A percentile compares a stretch with the other conserved stretches of the same genome.
Evolutionary conservation across 352 stramenopile species (phyloP).

Genomic region (Phytophthora citrophthora): DNA sequence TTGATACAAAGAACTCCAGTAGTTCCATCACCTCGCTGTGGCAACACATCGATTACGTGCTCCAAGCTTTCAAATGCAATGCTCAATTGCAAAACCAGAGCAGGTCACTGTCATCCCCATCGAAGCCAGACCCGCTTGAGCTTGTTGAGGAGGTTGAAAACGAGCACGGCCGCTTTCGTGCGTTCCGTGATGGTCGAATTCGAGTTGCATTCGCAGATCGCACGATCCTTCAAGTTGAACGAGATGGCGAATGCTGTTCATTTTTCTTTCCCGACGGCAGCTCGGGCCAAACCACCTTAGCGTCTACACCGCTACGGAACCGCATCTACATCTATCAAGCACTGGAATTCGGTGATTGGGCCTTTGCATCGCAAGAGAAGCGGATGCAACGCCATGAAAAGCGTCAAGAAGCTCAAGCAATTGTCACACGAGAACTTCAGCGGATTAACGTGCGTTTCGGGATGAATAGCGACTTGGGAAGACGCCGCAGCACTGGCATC

Average conservation of each 20-base stretch:
- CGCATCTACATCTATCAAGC: slow-evolving; percentile 60
- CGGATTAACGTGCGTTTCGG: slow-evolving; percentile 49
- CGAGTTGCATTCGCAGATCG: slow-evolving; percentile 74
- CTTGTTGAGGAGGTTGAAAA: slow-evolving; percentile 53
- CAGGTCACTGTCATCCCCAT: neutral
- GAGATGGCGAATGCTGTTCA: slow-evolving; percentile 38
- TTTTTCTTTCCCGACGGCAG: slow-evolving; percentile 66
- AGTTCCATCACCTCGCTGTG: slow-evolving; percentile 29
- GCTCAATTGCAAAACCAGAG: neutral
- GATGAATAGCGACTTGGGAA: slow-evolving; percentile 33
- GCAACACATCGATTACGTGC: slow-evolving; percentile 42
- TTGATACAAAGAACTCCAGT: slow-evolving; percentile 17
- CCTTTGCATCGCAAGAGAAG: slow-evolving; percentile 58
- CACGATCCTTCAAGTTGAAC: slow-evolving; percentile 72
- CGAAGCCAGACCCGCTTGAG: slow-evolving; percentile 18
- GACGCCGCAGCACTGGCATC: neutral
- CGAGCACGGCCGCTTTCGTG: slow-evolving; percentile 66
- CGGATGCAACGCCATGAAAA: slow-evolving; percentile 49
- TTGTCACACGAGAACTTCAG: slow-evolving; percentile 46
- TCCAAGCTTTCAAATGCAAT: slow-evolving; percentile 32
- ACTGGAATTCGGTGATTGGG: slow-evolving; percentile 72
- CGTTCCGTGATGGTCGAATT: slow-evolving; percentile 65
- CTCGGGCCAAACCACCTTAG: slow-evolving; percentile 38
- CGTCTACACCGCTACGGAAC: slow-evolving; percentile 44
- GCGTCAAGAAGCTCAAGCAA: slow-evolving; percentile 35